Percentiles rank a stretch among this genome's conserved stretches.
Evolutionary conservation across 176 grass and related monocot species (phyloP).

Genomic region (Chloris gayana): DNA sequence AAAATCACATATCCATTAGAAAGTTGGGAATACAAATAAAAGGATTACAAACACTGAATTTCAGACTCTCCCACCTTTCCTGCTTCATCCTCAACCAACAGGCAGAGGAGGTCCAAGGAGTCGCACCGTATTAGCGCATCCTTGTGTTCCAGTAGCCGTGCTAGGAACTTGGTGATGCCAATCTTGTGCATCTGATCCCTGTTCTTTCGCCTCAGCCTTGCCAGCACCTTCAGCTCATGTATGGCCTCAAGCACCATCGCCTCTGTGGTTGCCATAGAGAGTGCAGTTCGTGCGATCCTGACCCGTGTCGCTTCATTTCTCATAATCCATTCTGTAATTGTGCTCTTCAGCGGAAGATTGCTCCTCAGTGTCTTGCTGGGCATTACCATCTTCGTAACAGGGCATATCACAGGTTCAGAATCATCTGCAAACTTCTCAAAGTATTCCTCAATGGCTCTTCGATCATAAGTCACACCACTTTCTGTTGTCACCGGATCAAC

Average conservation of each 20-base stretch:
- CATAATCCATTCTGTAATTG: constrained; percentile 74
- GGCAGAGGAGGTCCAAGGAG: constrained; percentile 61
- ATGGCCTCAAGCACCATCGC: constrained; percentile 77
- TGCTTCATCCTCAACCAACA: constrained; percentile 70
- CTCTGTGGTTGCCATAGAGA: constrained; percentile 56
- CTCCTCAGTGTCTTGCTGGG: constrained; percentile 62
- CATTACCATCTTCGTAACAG: constrained; percentile 67
- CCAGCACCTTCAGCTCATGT: constrained; percentile 65
- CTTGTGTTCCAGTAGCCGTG: constrained; percentile 60
- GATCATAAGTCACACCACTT: constrained; percentile 86
- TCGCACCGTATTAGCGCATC: constrained; percentile 57
- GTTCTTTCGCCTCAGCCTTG: constrained; percentile 55
- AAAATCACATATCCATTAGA: neutral
- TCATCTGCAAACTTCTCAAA: constrained; percentile 55
- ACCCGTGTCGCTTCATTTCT: constrained; percentile 74
- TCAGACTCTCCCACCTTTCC: constrained; percentile 66
- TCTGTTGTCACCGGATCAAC: constrained; percentile 79
- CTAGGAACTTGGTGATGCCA: constrained; percentile 82
- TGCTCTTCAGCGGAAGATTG: constrained; percentile 70
- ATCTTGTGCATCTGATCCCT: constrained; percentile 77
- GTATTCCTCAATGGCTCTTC: constrained; percentile 71
- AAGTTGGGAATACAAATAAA: neutral
- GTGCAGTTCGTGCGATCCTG: constrained; percentile 56
- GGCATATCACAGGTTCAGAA: constrained; percentile 64
- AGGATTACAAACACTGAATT: constrained; percentile 12